phyloP scores from a whole-genome alignment of 345 rosid species.

The Syzygium jambos region DNA sequence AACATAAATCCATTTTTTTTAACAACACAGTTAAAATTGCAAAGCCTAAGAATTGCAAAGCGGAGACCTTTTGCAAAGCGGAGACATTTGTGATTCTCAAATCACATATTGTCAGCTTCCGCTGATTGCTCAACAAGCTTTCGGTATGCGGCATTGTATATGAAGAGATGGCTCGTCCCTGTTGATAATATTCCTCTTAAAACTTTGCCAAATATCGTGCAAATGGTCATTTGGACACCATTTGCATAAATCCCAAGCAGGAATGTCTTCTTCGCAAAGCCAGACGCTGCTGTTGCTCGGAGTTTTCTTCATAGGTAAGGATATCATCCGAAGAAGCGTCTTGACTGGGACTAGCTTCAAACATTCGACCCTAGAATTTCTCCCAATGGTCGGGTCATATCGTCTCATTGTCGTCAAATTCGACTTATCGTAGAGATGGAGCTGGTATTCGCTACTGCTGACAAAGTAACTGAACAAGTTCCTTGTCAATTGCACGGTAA shows the following conservation, averaged over 20 bases:
- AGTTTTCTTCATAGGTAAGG: background rate
- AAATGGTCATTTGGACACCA: background rate
- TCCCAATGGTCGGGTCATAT: background rate
- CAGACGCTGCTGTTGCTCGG: background rate
- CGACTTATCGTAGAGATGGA: background rate
- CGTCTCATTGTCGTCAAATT: background rate
- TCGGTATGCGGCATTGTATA: background rate
- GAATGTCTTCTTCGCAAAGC: background rate
- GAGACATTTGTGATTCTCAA: too few relatives aligned
- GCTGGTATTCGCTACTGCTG: background rate
- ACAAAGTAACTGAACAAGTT: background rate
- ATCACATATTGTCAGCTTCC: background rate
- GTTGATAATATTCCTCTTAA: background rate
- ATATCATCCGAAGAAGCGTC: background rate
- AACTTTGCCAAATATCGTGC: background rate
- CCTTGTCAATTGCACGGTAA: background rate
- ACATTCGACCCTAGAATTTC: background rate
- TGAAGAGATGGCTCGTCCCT: background rate
- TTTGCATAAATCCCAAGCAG: background rate
- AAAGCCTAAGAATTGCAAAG: too few relatives aligned
- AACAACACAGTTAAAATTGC: too few relatives aligned
- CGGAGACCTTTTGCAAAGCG: too few relatives aligned
- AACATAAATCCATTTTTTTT: too few relatives aligned
- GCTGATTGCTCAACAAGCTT: background rate
- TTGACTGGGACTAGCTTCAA: background rate